Base-by-base conservation (phyloP, 2,329 filamentous ascomycete genomes). In the Ophiocordyceps camponoti-leonardi region DNA sequence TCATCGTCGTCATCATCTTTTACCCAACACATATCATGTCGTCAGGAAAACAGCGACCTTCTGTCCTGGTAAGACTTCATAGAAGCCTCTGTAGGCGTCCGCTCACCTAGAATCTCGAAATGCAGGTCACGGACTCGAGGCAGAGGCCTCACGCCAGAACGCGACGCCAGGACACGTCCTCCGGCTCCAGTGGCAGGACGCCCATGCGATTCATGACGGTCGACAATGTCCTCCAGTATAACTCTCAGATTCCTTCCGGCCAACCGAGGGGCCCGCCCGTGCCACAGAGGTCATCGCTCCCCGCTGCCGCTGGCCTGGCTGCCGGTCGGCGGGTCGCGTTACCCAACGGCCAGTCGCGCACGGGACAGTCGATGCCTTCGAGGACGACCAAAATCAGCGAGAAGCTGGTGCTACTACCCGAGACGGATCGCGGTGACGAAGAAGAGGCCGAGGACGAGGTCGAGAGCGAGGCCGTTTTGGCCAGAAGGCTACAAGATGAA, bases 381-480 rank as follows among this genome's bases (percentile, higher is more conserved):
- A 77, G 92, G 45, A 93, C 87, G 35, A 93, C 86, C 26, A 95
- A 96, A 62, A 82, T 94, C 51, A 94, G 86, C 61, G 86, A 96
- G 67, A 96, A 96, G 65, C 71, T 98, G n/a, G 92, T 98, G 0
- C 69, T 96, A 33, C 72, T 98, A 14, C 92, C 92, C 1, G 90
- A 95, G 58, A 83, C 87, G 1, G 70, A 71, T 4, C 73, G 71
- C 8, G 75, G 77, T 37, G 79, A 77, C 8, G 60, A 61, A 39
- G 62, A 67, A 35, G 35, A 41, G 6, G 64, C 67, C 19, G 72
- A 78, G 37, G 82, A 83, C 46, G 79, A 80, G 44, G 57, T 71
- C 14, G 68, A 71, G 54, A 72, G 58, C 56, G 67, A 59, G 43
- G 53, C 57, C 1, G 59, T 60, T 4, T 50, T 67, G 18, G 59